phyloP scores from a whole-genome alignment of 768 basidiomycete species.

The Hydnum rufescens region DNA sequence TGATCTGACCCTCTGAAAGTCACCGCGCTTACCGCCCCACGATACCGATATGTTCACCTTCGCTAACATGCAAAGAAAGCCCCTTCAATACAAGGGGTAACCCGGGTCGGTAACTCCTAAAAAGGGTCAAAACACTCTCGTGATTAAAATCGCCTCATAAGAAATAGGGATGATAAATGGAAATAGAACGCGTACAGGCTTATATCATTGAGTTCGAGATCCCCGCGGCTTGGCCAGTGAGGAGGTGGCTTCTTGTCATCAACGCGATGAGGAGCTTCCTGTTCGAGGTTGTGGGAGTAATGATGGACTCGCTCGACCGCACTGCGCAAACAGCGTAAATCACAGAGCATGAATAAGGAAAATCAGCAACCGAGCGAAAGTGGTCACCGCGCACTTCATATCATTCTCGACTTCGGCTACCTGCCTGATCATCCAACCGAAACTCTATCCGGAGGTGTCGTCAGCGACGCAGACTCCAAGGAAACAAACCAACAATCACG shows the following conservation, averaged over 20 bases:
- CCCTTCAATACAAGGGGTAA: slow-evolving; percentile 80
- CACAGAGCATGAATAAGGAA: too few species aligned
- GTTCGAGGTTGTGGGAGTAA: slow-evolving; percentile 33
- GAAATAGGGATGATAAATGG: too few species aligned
- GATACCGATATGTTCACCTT: slow-evolving; percentile 70
- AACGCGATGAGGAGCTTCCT: slow-evolving; percentile 48
- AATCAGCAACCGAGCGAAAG: neutral
- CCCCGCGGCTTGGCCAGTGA: slow-evolving; percentile 44
- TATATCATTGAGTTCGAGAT: slow-evolving; percentile 40
- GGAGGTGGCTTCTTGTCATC: slow-evolving; percentile 31
- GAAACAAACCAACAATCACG: neutral
- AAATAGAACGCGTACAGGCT: slow-evolving; percentile 19
- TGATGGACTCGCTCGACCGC: slow-evolving; percentile 30
- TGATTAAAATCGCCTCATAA: too few species aligned
- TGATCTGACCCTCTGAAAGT: too few species aligned
- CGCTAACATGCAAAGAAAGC: slow-evolving; percentile 43
- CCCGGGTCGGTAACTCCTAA: slow-evolving; percentile 34
- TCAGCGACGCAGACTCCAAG: slow-evolving; percentile 23
- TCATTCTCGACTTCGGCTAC: slow-evolving; percentile 40
- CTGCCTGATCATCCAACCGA: slow-evolving; percentile 35
- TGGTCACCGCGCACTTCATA: slow-evolving; percentile 1
- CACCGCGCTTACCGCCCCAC: too few species aligned
- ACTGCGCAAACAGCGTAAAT: neutral
- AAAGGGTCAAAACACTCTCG: neutral
- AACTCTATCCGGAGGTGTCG: slow-evolving; percentile 26